These are phyloP conservation scores for Cerioporus squamosus DNA, from an alignment of 1,284 basidiomycete species.

Conservation along the genomic window DNA sequence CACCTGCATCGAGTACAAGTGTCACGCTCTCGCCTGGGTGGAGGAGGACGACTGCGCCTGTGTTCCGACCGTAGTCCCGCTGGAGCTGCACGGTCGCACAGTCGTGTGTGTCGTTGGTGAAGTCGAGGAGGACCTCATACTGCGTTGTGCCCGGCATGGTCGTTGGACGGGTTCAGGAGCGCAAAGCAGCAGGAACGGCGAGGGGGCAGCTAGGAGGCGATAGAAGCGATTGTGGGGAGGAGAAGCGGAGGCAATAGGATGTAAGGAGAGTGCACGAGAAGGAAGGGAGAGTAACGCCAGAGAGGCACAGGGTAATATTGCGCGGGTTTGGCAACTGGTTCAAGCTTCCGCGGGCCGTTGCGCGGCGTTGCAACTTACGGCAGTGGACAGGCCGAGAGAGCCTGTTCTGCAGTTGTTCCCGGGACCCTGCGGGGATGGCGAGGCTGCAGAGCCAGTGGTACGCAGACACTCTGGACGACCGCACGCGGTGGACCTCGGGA, in stretches of 20 bases:
- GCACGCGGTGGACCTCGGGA: constrained; percentile 2
- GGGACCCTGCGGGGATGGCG: not conserved
- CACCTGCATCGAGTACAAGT: constrained; percentile 63
- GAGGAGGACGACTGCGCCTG: constrained; percentile 58
- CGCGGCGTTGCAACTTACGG: constrained; percentile 31
- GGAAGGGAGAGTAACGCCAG: constrained; percentile 35
- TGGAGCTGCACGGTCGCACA: constrained; percentile 66
- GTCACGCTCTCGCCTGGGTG: constrained; percentile 66
- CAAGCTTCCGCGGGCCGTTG: constrained; percentile 35
- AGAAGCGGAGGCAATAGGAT: constrained; percentile 32
- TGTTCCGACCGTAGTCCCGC: constrained; percentile 62
- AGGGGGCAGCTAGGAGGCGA: constrained; percentile 19
- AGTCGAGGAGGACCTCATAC: constrained; percentile 70
- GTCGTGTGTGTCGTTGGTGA: constrained; percentile 71
- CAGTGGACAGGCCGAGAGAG: constrained; percentile 25
- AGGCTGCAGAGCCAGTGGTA: not conserved
- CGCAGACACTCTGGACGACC: constrained; percentile 2
- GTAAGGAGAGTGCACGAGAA: constrained; percentile 35
- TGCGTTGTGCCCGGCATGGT: constrained; percentile 53
- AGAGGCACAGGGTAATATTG: constrained; percentile 35
- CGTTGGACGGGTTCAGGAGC: not conserved
- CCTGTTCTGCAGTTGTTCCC: constrained; percentile 10
- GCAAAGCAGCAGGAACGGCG: constrained; percentile 16
- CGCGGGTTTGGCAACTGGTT: constrained; percentile 31
- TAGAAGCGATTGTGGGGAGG: constrained; percentile 26